These are phyloP conservation scores for Bimuria novae-zelandiae DNA, from an alignment of 2,329 filamentous ascomycete species.

Conservation along the genomic window DNA sequence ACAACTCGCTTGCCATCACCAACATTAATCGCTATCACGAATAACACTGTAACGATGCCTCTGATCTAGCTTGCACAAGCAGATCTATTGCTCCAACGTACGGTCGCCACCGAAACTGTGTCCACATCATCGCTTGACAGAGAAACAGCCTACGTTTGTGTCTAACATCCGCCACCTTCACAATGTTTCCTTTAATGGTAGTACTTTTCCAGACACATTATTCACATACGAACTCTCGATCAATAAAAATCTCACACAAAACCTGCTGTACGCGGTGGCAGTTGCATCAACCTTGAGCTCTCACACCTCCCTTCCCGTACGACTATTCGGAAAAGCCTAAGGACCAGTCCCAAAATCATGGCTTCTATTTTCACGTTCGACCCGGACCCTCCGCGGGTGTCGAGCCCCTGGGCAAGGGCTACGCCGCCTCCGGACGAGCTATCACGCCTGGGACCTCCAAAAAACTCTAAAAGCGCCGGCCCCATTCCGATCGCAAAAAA, in stretches of 20 bases:
- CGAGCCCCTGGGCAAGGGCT: conserved; percentile 79
- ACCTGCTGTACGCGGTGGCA: conserved; percentile 13
- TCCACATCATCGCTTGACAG: conserved; percentile 15
- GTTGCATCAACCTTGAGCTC: neutral
- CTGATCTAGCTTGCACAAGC: conserved; percentile 15
- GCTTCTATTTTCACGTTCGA: conserved; percentile 97
- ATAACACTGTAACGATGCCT: conserved; percentile 1
- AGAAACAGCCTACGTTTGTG: conserved; percentile 28
- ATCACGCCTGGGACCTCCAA: conserved; percentile 20
- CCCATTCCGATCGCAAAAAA: conserved; percentile 14
- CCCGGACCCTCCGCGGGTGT: conserved; percentile 81
- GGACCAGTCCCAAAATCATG: conserved; percentile 57
- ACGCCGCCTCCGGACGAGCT: conserved; percentile 51
- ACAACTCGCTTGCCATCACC: neutral
- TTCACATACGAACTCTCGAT: conserved; percentile 56
- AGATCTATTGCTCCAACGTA: conserved; percentile 9
- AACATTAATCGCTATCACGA: conserved; percentile 1
- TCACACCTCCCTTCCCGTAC: neutral
- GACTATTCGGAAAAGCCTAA: too few species aligned
- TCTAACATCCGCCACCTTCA: conserved; percentile 44
- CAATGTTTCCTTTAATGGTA: conserved; percentile 57
- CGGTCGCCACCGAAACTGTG: conserved; percentile 10
- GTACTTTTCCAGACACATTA: conserved; percentile 55
- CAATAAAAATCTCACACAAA: conserved; percentile 43
- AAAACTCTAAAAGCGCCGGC: conserved; percentile 22